Percentiles rank a stretch among this genome's conserved stretches.
These are phyloP conservation scores for Myxozyma nipponensis DNA, from an alignment of 805 yeast species.

Conservation along the genomic window DNA sequence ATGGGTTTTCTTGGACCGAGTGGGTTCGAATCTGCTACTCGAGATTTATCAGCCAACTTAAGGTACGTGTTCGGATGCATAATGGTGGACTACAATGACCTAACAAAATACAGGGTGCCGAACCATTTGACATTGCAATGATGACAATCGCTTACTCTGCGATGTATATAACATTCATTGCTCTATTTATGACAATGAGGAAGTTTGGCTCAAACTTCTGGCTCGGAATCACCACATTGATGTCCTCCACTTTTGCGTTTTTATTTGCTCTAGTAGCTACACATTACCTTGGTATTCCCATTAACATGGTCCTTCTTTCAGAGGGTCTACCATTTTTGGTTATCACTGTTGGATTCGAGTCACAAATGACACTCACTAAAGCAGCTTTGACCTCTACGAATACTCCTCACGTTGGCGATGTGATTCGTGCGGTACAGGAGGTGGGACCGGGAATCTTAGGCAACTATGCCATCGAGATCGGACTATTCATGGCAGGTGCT, in stretches of 20 bases:
- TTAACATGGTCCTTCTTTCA: conserved; percentile 69
- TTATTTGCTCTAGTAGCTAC: conserved; percentile 69
- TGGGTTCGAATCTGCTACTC: conserved; percentile 38
- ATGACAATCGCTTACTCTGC: conserved; percentile 78
- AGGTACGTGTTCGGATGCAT: conserved; percentile 6
- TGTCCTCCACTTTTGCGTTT: conserved; percentile 79
- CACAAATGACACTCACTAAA: conserved; percentile 66
- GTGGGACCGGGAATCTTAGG: conserved; percentile 55
- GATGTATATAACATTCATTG: conserved; percentile 78
- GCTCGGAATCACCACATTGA: conserved; percentile 75
- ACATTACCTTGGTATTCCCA: conserved; percentile 52
- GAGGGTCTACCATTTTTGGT: conserved; percentile 94
- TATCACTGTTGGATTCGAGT: conserved; percentile 86
- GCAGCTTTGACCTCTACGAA: conserved; percentile 37
- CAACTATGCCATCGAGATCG: conserved; percentile 70
- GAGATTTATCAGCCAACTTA: conserved; percentile 34
- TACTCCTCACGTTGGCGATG: conserved; percentile 28
- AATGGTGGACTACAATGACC: neutral
- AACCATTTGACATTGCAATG: conserved; percentile 76
- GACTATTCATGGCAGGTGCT: conserved; percentile 55
- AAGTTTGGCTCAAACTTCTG: conserved; percentile 79
- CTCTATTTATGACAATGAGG: conserved; percentile 72
- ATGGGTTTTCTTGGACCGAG: conserved; percentile 36
- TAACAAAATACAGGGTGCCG: conserved; percentile 51
- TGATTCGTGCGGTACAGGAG: conserved; percentile 41